Evolutionary conservation across 2,329 filamentous ascomycete genomes (phyloP).

Genomic region (Gnomoniopsis smithogilvyi): DNA sequence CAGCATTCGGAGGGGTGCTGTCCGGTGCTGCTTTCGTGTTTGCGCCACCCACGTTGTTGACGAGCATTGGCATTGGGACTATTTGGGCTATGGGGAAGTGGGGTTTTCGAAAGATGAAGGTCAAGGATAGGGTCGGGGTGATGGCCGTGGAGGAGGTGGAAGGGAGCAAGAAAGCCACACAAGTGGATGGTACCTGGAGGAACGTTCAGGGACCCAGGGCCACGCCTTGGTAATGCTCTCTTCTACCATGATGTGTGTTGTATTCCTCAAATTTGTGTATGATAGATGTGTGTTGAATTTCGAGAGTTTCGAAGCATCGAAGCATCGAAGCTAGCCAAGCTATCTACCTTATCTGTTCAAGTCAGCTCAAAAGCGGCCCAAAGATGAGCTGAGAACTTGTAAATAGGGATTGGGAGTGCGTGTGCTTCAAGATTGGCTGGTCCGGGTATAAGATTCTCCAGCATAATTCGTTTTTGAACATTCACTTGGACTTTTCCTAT

Average conservation of each 20-base stretch:
- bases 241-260: neutral
- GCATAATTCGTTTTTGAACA: too few relatives aligned
- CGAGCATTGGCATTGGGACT: neutral
- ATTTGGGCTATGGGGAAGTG: neutral
- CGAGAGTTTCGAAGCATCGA: too few relatives aligned
- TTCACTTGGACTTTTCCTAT: too few relatives aligned
- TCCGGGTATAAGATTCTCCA: too few relatives aligned
- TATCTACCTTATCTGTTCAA: too few relatives aligned
- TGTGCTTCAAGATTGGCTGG: too few relatives aligned
- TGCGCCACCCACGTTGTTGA: neutral
- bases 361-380: too few relatives aligned
- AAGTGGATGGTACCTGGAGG: neutral
- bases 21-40: neutral
- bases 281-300: too few relatives aligned
- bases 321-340: too few relatives aligned
- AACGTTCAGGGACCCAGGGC: neutral
- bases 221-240: neutral
- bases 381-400: too few relatives aligned
- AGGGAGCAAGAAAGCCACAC: neutral
- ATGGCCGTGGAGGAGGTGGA: neutral
- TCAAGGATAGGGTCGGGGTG: neutral
- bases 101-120: neutral
- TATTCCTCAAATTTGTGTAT: neutral
- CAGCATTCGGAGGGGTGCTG: neutral
- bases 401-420: too few relatives aligned